Percentiles rank a stretch among this genome's conserved stretches.
phyloP scores from a whole-genome alignment of 352 stramenopile species.

The Pythium sukuiense region DNA sequence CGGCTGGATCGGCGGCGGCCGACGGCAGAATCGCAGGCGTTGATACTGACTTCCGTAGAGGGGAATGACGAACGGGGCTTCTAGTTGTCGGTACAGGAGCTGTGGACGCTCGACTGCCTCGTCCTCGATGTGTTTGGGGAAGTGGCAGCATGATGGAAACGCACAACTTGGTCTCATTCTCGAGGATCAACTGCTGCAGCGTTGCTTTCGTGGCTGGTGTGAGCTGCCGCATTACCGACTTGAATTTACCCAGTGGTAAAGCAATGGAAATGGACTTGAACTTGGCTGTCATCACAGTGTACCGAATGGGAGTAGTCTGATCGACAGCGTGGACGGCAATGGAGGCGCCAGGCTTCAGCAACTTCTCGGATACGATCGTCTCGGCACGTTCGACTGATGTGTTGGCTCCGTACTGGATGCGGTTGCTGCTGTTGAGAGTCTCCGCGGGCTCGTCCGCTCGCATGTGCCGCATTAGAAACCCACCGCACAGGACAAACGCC shows the following conservation, averaged over 20 bases:
- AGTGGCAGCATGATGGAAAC: conserved; percentile 23
- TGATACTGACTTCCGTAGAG: conserved; percentile 7
- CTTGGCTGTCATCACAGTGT: conserved; percentile 39
- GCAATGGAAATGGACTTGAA: conserved; percentile 66
- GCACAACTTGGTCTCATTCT: conserved; percentile 40
- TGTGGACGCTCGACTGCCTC: conserved; percentile 1
- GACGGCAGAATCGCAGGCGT: not conserved
- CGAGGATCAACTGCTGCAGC: conserved; percentile 39
- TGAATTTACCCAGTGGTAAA: conserved; percentile 47
- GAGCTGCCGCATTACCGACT: conserved; percentile 52
- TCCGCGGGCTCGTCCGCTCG: conserved; percentile 5
- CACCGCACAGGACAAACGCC: conserved; percentile 53
- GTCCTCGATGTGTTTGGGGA: conserved; percentile 1
- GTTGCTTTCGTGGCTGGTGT: conserved; percentile 26
- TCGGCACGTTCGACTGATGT: not conserved
- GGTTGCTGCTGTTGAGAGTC: not conserved
- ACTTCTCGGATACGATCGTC: conserved; percentile 38
- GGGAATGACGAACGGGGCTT: not conserved
- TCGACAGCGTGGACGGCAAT: conserved; percentile 39
- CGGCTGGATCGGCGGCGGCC: not conserved
- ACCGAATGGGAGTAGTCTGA: conserved; percentile 31
- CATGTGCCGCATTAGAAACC: conserved; percentile 38
- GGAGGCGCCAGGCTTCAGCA: conserved; percentile 43
- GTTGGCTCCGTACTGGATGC: not conserved
- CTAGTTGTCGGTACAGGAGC: not conserved